Conservation (phyloP, 2,329 filamentous ascomycete genomes). For the Penicillium sclerotiorum region DNA sequence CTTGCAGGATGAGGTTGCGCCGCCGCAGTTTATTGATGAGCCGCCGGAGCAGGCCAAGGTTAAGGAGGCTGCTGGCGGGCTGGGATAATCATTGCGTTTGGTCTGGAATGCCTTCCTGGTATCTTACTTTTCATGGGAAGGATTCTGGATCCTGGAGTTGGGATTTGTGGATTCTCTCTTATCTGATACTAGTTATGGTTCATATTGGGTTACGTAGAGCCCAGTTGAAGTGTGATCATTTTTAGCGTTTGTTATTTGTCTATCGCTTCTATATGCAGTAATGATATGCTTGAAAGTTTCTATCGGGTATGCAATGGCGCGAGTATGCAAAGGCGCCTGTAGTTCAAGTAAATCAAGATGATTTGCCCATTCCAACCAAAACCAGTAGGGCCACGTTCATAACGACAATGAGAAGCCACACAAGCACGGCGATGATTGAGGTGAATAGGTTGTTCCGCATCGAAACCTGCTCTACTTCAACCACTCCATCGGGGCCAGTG, state of each 20-base stretch:
- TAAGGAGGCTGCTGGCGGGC: conserved; percentile 70
- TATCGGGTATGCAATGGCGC: too few relatives aligned
- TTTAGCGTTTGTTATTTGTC: conserved; percentile 9
- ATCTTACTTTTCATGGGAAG: background rate
- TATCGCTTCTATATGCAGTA: conserved; percentile 2
- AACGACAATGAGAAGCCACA: conserved; percentile 74
- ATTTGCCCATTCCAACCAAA: conserved; percentile 60
- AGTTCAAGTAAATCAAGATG: conserved; percentile 22
- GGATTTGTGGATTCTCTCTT: conserved; percentile 18
- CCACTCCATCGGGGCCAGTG: conserved; percentile 31
- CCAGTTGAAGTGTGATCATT: conserved; percentile 1
- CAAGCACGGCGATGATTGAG: conserved; percentile 58
- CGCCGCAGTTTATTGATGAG: conserved; percentile 89
- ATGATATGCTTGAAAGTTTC: background rate
- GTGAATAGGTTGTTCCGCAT: conserved; percentile 76
- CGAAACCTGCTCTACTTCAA: conserved; percentile 45
- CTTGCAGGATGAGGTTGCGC: conserved; percentile 81
- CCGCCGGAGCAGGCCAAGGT: conserved; percentile 75
- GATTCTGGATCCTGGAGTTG: background rate
- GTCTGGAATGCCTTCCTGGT: background rate
- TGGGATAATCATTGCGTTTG: conserved; percentile 23
- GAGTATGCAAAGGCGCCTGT: background rate
- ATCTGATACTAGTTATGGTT: background rate
- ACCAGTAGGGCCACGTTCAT: conserved; percentile 81
- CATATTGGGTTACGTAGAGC: background rate